Conservation (phyloP, 23 red algal genomes). For the Gracilaria caudata region DNA sequence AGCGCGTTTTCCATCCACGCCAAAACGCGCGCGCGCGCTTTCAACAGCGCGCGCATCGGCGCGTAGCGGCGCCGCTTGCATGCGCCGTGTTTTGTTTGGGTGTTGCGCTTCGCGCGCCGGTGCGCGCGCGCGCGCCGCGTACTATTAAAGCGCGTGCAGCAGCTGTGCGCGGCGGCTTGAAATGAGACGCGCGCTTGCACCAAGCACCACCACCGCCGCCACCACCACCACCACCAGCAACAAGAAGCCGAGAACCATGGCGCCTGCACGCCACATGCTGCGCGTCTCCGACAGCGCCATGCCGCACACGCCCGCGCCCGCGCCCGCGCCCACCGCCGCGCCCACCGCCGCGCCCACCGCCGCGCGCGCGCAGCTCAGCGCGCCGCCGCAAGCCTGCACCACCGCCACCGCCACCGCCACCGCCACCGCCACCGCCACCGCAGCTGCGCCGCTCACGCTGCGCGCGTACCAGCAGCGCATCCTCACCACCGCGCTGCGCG, state of each 20-base stretch:
- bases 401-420: not conserved
- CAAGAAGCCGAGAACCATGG: no score
- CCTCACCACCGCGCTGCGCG: conserved; percentile 23
- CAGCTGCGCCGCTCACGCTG: not conserved
- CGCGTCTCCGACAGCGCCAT: no score
- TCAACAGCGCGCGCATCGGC: no score
- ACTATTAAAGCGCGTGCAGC: no score
- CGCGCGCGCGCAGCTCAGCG: not conserved
- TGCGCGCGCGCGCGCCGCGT: not conserved
- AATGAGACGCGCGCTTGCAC: no score
- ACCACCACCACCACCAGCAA: no score
- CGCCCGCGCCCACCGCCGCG: not conserved
- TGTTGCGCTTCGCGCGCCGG: no score
- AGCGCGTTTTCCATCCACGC: no score
- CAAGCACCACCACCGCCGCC: not conserved
- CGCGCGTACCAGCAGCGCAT: conserved; percentile 78
- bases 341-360: conserved; percentile 2
- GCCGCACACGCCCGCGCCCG: no score
- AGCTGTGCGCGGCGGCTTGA: no score
- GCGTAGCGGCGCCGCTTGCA: not conserved
- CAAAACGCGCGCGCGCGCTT: no score
- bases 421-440: not conserved
- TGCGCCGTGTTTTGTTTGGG: not conserved
- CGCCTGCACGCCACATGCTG: no score
- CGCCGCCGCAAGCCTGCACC: not conserved